Evolutionary conservation across 805 yeast species (phyloP), one percentile per base, ranked within the genome.

Genomic region (Metschnikowia lochheadii): DNA sequence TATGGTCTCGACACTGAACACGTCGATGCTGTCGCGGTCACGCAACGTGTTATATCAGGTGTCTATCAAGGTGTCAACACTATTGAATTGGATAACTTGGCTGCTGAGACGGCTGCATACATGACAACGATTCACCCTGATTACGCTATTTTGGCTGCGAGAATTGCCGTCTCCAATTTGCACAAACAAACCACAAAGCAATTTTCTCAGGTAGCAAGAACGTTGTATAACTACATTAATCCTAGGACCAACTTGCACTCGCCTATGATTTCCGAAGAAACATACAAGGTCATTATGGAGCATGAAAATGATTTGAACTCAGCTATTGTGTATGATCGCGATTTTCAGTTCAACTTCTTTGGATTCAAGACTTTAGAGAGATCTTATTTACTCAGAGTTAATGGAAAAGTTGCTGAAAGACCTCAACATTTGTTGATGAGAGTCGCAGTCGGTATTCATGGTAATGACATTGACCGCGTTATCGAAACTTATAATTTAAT

Each of bases 91-190:
- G 78, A 73, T 57, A 73, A 73, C 60, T 72, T 73, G 58, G 91
- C 98, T 44, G 97, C 98, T 40, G 99, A 94, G 72, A 90, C 97
- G 35, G 96, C 97, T 51, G 98, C 98, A 40, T 87, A 86, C 65
- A 89, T 94, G 97, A 90, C 97, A 52, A 92, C 98, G 11, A 81
- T 88, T 55, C 98, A 92, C 69, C 98, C 98, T n/a, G 98, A 94
- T 72, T 91, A 92, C 63, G 97, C 97, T 26, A 83, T 84, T 40
- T 78, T 90, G 61, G 97, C 97, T 49, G 97, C 98, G 34, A 84
- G 99, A 74, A 86, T 92, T 54, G 97, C 98, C 18, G 85, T 94
- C 49, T 88, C 97, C 39, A 89, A 89, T 68, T 78, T 94, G 65
- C 97, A 92, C 76, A 91, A 91, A 72, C 96, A 90, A 73, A 91